These are phyloP conservation scores for Saccharomyces paradoxus DNA, from an alignment of 805 yeast species.

Conservation along the genomic window DNA sequence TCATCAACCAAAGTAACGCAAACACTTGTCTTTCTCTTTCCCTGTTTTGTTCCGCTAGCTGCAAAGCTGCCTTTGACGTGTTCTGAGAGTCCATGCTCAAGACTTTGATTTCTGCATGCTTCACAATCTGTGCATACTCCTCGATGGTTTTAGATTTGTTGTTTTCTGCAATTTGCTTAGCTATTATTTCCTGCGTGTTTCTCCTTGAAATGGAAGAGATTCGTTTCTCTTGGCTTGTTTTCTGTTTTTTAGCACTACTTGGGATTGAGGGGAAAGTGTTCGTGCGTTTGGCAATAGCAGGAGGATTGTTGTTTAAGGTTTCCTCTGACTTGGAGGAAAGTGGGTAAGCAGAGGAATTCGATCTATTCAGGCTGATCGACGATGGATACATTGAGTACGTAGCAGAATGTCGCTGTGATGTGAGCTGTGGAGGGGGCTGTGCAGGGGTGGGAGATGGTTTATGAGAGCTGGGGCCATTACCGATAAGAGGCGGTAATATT, in stretches of 20 bases:
- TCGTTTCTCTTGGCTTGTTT: background rate
- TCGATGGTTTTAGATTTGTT: conserved; percentile 33
- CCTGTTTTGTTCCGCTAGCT: conserved; percentile 30
- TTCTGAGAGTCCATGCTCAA: conserved; percentile 26
- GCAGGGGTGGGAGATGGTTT: background rate
- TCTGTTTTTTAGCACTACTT: background rate
- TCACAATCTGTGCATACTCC: conserved; percentile 39
- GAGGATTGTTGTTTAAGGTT: conserved; percentile 49
- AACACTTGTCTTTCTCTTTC: conserved; percentile 68
- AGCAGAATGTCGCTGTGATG: background rate
- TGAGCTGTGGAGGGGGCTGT: background rate
- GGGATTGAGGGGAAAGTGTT: background rate
- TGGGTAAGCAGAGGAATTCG: background rate
- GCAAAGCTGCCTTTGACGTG: conserved; percentile 23
- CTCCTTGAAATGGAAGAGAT: conserved; percentile 5
- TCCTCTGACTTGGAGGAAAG: conserved; percentile 33
- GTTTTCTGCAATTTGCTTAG: conserved; percentile 25
- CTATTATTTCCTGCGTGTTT: conserved; percentile 25
- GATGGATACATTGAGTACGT: background rate
- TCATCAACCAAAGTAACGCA: conserved; percentile 74
- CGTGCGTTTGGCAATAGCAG: background rate
- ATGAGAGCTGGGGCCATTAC: background rate
- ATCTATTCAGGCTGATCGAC: background rate
- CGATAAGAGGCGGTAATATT: background rate
- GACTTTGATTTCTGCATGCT: conserved; percentile 34